Evolutionary conservation across 106 monocot species (phyloP).

Genomic region (Allium fistulosum): DNA sequence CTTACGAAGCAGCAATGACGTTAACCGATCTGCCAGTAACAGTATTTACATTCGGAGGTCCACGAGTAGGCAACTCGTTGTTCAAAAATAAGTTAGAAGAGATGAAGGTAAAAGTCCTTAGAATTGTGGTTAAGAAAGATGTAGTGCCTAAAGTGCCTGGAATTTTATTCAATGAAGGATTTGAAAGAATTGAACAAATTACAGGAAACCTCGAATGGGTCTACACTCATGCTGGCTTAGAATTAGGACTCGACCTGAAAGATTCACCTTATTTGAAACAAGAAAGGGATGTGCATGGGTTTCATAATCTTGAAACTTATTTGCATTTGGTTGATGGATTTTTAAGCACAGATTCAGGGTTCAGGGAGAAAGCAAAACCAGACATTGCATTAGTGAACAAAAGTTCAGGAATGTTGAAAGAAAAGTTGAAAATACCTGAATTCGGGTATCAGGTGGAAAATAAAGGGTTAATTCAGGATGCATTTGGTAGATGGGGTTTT

Average conservation of each 20-base stretch:
- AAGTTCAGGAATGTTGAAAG: conserved; percentile 31
- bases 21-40: conserved; percentile 29
- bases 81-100: conserved; percentile 28
- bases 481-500: conserved; percentile 36
- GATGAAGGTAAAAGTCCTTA: conserved; percentile 36
- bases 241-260: conserved; percentile 29
- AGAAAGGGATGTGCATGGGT: conserved; percentile 21
- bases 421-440: conserved; percentile 43
- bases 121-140: conserved; percentile 49
- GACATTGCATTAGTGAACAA: conserved; percentile 74
- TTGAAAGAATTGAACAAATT: conserved; percentile 11
- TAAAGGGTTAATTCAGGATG: conserved; percentile 34
- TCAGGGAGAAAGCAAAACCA: conserved; percentile 28
- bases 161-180: conserved; percentile 41
- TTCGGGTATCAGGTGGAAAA: conserved; percentile 38
- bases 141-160: conserved; percentile 63
- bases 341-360: conserved; percentile 15
- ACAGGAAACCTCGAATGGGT: conserved; percentile 31
- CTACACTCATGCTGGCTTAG: conserved; percentile 45
- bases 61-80: conserved; percentile 55
- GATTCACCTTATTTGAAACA: conserved; percentile 50
- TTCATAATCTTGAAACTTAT: conserved; percentile 65
- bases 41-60: conserved; percentile 59
- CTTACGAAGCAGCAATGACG: conserved; percentile 36
- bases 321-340: conserved; percentile 58